phyloP scores from a whole-genome alignment of 495 filamentous ascomycete species.

The Penicillium canariense region DNA sequence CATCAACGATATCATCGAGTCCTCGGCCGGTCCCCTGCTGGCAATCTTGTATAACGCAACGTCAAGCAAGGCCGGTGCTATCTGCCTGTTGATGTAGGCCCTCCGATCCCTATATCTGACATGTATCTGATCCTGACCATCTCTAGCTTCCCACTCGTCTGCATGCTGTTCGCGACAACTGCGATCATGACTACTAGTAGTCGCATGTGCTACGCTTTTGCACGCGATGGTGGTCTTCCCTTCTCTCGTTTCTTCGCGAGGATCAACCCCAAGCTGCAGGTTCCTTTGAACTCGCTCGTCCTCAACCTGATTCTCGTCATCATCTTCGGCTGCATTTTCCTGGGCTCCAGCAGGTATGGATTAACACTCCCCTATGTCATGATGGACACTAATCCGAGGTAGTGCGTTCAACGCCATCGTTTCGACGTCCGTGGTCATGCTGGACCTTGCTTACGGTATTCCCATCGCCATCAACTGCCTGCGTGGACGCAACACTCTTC shows the following conservation, averaged over 20 bases:
- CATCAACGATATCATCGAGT: slow-evolving; percentile 58
- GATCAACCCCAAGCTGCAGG: slow-evolving; percentile 60
- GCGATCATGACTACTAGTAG: slow-evolving; percentile 75
- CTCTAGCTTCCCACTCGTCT: slow-evolving; percentile 64
- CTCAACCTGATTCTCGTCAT: slow-evolving; percentile 63
- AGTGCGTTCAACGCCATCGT: slow-evolving; percentile 62
- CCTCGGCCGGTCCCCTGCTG: slow-evolving; percentile 61
- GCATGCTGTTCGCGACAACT: slow-evolving; percentile 67
- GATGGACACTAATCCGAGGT: slow-evolving; percentile 1
- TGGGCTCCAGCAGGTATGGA: slow-evolving; percentile 61
- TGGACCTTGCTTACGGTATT: slow-evolving; percentile 71
- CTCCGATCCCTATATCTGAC: not conserved
- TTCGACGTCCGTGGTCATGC: slow-evolving; percentile 66
- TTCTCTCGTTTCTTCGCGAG: slow-evolving; percentile 61
- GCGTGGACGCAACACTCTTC: slow-evolving; percentile 62
- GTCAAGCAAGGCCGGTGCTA: slow-evolving; percentile 58
- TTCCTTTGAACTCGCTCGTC: slow-evolving; percentile 68
- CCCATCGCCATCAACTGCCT: slow-evolving; percentile 66
- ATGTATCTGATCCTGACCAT: slow-evolving; percentile 6
- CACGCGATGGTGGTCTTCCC: slow-evolving; percentile 68
- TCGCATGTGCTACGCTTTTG: slow-evolving; percentile 77
- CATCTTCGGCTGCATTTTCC: slow-evolving; percentile 70
- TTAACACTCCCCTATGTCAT: not conserved
- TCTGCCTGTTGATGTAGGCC: slow-evolving; percentile 64
- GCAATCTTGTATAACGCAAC: slow-evolving; percentile 73